Evolutionary conservation across 768 basidiomycete genomes (phyloP).

Genomic region (Suillus lakei): DNA sequence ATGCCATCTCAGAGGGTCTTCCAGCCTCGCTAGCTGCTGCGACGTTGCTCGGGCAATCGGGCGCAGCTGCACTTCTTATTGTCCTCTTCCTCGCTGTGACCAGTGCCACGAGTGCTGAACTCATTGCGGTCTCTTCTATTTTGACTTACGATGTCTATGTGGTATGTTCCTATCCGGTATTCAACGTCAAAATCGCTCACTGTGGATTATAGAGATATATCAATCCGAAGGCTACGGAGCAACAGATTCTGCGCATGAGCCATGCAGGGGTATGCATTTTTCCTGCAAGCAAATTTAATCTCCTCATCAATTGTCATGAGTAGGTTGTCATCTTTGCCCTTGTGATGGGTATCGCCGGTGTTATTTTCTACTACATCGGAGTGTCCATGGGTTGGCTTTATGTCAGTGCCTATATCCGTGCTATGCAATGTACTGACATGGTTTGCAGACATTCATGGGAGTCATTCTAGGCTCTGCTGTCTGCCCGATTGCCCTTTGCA

Average conservation of each 20-base stretch:
- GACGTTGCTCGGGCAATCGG: conserved; percentile 78
- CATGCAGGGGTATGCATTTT: conserved; percentile 58
- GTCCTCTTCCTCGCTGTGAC: conserved; percentile 89
- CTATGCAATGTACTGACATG: neutral
- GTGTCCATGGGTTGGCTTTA: conserved; percentile 96
- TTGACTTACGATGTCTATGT: conserved; percentile 89
- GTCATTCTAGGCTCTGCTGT: conserved; percentile 86
- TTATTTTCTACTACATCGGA: conserved; percentile 89
- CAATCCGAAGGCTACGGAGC: conserved; percentile 80
- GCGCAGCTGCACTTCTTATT: conserved; percentile 78
- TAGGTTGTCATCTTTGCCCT: conserved; percentile 74
- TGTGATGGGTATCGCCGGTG: conserved; percentile 80
- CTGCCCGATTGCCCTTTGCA: conserved; percentile 83
- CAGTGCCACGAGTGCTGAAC: conserved; percentile 84
- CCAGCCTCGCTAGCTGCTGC: conserved; percentile 84
- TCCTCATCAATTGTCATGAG: neutral
- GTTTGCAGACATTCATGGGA: conserved; percentile 81
- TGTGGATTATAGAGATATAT: conserved; percentile 61
- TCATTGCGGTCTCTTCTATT: conserved; percentile 87
- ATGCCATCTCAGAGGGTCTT: conserved; percentile 87
- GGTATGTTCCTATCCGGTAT: conserved; percentile 35
- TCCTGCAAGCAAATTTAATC: neutral
- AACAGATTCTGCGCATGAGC: conserved; percentile 69
- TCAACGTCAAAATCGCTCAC: neutral
- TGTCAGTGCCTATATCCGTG: conserved; percentile 46